Percentiles rank a stretch among this genome's conserved stretches.
phyloP scores from a whole-genome alignment of 371 early-diverging fungal species.

The Blyttiomyces sp. region DNA sequence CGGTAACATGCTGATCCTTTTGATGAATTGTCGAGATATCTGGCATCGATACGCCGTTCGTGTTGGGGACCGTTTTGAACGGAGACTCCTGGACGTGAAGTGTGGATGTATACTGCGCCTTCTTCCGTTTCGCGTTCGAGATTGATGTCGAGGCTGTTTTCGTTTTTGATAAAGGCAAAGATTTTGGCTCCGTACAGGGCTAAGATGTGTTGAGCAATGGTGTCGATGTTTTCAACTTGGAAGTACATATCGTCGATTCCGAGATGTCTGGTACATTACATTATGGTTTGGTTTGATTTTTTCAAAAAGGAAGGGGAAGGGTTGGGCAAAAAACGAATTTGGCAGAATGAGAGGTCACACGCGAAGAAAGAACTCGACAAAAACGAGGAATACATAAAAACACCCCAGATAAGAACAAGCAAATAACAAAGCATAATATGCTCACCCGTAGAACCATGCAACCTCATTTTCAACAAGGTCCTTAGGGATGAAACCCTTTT shows the following conservation, averaged over 20 bases:
- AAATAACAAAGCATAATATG: background rate
- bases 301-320: background rate
- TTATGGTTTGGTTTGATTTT: background rate
- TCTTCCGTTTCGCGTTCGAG: conserved; percentile 88
- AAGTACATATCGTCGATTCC: conserved; percentile 99
- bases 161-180: conserved; percentile 84
- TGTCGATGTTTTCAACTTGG: conserved; percentile 81
- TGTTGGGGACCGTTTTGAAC: conserved; percentile 80
- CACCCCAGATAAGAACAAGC: background rate
- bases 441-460: conserved; percentile 93
- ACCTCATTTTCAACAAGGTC: conserved; percentile 89
- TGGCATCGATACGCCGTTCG: conserved; percentile 86
- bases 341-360: background rate
- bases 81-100: conserved; percentile 91
- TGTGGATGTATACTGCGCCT: conserved; percentile 94
- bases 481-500: conserved; percentile 88
- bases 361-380: background rate
- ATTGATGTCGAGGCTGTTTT: conserved; percentile 81
- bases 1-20: conserved; percentile 79
- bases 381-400: background rate
- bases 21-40: conserved; percentile 82
- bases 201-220: conserved; percentile 93
- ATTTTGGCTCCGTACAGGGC: conserved; percentile 94
- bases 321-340: background rate
- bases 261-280: conserved; percentile 66